A percentile compares a stretch with the other conserved stretches of the same genome.
phyloP scores from a whole-genome alignment of 305 asterid genomes.

The Fraxinus dipetala region DNA sequence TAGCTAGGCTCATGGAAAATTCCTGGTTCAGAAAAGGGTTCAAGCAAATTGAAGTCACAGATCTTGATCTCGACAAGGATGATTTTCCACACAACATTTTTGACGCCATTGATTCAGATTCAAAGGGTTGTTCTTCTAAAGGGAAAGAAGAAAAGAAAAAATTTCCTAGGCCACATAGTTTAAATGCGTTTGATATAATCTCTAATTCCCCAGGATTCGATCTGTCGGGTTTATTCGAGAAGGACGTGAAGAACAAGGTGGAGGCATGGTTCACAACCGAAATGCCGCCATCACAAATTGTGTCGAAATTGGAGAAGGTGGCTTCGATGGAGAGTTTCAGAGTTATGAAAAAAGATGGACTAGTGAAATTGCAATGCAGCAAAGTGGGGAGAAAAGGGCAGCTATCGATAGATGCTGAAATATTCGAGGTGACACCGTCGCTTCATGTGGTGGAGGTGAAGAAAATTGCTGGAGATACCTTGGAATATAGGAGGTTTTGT shows the following conservation, averaged over 20 bases:
- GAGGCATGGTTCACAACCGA: constrained; percentile 38
- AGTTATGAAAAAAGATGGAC: constrained; percentile 38
- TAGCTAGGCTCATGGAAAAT: constrained; percentile 42
- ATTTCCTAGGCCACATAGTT: constrained; percentile 30
- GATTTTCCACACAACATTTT: constrained; percentile 22
- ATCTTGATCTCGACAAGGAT: not conserved
- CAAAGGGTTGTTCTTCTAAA: not conserved
- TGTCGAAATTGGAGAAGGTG: constrained; percentile 39
- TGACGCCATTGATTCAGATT: constrained; percentile 10
- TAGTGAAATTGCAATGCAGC: constrained; percentile 37
- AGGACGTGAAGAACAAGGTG: constrained; percentile 17
- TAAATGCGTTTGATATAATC: constrained; percentile 52
- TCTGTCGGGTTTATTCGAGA: constrained; percentile 40
- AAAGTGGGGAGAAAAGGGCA: constrained; percentile 46
- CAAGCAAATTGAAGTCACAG: constrained; percentile 20
- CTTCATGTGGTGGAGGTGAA: constrained; percentile 46
- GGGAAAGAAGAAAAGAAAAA: not conserved
- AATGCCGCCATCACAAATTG: constrained; percentile 33
- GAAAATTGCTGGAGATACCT: constrained; percentile 44
- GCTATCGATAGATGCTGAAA: constrained; percentile 42
- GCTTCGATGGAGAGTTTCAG: constrained; percentile 37
- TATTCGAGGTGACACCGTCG: constrained; percentile 50
- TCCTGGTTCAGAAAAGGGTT: constrained; percentile 45
- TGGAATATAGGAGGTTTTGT: constrained; percentile 44
- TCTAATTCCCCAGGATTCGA: constrained; percentile 44